phyloP scores from a whole-genome alignment of 176 grass and related monocot species.

The Eragrostis curvula region DNA sequence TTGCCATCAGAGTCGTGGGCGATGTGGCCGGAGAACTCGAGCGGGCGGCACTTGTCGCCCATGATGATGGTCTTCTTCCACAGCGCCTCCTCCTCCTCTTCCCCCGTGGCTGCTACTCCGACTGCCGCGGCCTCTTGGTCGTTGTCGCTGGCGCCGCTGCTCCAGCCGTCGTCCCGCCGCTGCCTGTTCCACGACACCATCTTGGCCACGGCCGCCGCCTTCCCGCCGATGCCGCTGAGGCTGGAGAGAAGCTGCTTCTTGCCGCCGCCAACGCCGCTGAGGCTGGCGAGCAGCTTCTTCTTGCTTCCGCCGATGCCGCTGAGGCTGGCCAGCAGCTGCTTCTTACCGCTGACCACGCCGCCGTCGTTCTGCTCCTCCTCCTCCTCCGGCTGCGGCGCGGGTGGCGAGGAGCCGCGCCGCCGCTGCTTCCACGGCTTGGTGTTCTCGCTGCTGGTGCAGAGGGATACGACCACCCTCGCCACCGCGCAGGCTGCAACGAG shows the following conservation, averaged over 20 bases:
- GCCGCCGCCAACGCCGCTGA: constrained; percentile 25
- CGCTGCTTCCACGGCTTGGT: constrained; percentile 37
- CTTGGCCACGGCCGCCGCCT: constrained; percentile 47
- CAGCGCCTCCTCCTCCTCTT: constrained; percentile 37
- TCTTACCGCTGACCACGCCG: neutral
- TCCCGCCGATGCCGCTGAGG: constrained; percentile 49
- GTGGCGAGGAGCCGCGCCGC: neutral
- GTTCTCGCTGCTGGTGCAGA: constrained; percentile 53
- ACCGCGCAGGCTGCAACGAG: neutral
- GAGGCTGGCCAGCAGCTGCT: constrained; percentile 24
- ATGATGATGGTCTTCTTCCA: constrained; percentile 70
- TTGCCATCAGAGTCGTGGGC: constrained; percentile 47
- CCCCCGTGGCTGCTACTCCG: too few relatives aligned
- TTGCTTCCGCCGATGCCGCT: constrained; percentile 19
- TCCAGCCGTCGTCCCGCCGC: neutral
- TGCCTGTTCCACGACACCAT: constrained; percentile 47
- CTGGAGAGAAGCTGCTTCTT: constrained; percentile 32
- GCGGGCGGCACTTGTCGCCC: constrained; percentile 73
- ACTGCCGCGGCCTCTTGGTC: neutral
- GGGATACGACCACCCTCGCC: constrained; percentile 34
- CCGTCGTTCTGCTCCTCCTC: neutral
- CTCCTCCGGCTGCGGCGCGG: constrained; percentile 8
- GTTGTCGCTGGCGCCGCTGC: too few relatives aligned
- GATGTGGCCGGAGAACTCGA: constrained; percentile 57
- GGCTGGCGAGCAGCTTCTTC: constrained; percentile 33